phyloP scores from a whole-genome alignment of 257 asterid species.

The Jacaranda copaia region DNA sequence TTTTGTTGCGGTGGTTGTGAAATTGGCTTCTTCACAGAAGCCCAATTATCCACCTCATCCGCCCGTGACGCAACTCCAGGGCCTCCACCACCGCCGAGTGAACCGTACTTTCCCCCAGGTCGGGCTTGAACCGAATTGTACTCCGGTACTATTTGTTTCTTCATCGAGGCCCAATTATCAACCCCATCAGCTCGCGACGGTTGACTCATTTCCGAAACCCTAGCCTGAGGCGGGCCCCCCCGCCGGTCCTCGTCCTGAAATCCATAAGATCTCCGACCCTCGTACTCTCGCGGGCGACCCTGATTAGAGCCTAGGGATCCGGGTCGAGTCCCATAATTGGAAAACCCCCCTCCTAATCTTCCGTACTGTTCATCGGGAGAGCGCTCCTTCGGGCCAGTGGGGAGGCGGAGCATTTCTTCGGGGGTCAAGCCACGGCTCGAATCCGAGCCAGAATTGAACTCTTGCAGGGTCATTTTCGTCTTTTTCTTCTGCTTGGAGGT shows the following conservation, averaged over 20 bases:
- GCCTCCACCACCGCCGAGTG: slow-evolving; percentile 76
- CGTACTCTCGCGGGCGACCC: slow-evolving; percentile 56
- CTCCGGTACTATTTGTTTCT: slow-evolving; percentile 62
- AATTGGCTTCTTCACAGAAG: slow-evolving; percentile 58
- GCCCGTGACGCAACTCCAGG: slow-evolving; percentile 76
- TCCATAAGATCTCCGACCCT: slow-evolving; percentile 70
- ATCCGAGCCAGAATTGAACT: slow-evolving; percentile 56
- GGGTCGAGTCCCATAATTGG: slow-evolving; percentile 62
- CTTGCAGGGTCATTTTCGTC: slow-evolving; percentile 80
- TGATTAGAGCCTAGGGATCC: slow-evolving; percentile 46
- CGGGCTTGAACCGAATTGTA: slow-evolving; percentile 43
- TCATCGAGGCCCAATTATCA: slow-evolving; percentile 84
- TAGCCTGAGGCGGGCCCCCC: slow-evolving; percentile 54
- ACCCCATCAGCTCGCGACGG: slow-evolving; percentile 91
- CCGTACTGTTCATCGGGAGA: slow-evolving; percentile 73
- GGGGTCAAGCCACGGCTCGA: slow-evolving; percentile 59
- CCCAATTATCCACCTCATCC: slow-evolving; percentile 92
- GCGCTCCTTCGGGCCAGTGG: slow-evolving; percentile 93
- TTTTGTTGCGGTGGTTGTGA: slow-evolving; percentile 47
- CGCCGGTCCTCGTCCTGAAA: slow-evolving; percentile 67
- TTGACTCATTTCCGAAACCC: slow-evolving; percentile 72
- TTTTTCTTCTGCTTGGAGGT: slow-evolving; percentile 75
- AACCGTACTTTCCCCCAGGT: slow-evolving; percentile 53
- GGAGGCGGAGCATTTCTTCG: slow-evolving; percentile 81
- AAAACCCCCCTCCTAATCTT: slow-evolving; percentile 86